A percentile compares a stretch with the other conserved stretches of the same genome.
Conservation (phyloP, 441 rosid species). For the Erodium moschatum region DNA sequence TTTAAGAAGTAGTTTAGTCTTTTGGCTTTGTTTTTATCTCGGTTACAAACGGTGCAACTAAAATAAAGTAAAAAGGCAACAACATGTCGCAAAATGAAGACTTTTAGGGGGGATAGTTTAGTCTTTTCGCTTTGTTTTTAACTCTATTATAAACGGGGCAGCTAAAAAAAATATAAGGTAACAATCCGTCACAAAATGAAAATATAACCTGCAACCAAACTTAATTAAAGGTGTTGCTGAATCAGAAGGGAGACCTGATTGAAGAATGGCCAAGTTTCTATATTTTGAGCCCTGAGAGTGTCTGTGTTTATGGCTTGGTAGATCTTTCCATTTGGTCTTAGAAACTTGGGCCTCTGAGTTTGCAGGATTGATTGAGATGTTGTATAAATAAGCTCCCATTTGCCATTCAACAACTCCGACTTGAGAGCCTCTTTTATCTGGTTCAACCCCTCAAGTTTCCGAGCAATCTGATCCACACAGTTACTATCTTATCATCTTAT, state of each 20-base stretch:
- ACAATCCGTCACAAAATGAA: too few species aligned
- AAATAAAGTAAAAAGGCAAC: too few species aligned
- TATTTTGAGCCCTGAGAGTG: conserved; percentile 42
- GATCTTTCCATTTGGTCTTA: conserved; percentile 48
- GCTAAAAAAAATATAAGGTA: too few species aligned
- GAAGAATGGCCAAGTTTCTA: conserved; percentile 49
- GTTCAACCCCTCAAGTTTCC: background rate
- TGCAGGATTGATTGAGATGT: conserved; percentile 37
- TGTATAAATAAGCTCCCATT: conserved; percentile 42
- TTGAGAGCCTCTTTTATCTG: conserved; percentile 14
- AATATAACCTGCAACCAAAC: too few species aligned
- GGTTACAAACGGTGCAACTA: too few species aligned
- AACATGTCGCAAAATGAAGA: too few species aligned
- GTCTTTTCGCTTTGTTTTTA: too few species aligned
- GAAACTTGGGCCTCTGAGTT: conserved; percentile 38
- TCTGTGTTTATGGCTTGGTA: conserved; percentile 45
- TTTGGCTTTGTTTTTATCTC: too few species aligned
- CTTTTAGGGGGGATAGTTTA: too few species aligned
- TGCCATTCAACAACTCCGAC: conserved; percentile 27
- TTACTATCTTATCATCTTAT: too few species aligned
- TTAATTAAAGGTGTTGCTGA: background rate
- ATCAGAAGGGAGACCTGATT: conserved; percentile 32
- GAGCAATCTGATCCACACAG: conserved; percentile 2
- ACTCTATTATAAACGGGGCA: too few species aligned
- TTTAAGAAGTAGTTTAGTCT: too few species aligned